These are phyloP conservation scores for Cryphonectria naterciae DNA, from an alignment of 2,329 filamentous ascomycete genomes.

Conservation along the genomic window DNA sequence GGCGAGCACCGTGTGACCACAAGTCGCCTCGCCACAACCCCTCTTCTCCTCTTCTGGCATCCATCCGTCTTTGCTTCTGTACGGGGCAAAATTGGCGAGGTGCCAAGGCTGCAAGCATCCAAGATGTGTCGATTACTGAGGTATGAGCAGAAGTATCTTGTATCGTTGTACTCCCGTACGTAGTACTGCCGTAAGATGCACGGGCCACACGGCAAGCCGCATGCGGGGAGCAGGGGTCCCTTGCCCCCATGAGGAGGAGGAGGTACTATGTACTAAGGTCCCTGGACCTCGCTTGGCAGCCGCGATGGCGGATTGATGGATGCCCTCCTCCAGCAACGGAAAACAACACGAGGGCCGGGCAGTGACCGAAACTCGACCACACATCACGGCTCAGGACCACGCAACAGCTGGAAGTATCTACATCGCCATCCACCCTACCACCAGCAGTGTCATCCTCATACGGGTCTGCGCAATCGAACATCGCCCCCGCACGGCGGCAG, in stretches of 20 bases:
- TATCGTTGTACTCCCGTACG: neutral
- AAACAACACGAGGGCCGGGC: neutral
- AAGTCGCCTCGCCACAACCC: neutral
- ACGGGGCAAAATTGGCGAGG: neutral
- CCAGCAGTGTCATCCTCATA: neutral
- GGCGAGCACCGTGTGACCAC: neutral
- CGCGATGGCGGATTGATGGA: neutral
- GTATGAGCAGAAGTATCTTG: neutral
- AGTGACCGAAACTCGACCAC: neutral
- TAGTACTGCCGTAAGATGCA: neutral
- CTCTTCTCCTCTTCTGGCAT: neutral
- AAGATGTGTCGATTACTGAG: neutral
- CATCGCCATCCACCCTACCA: neutral
- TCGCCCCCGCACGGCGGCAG: slow-evolving; percentile 6
- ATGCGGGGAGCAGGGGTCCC: slow-evolving; percentile 12
- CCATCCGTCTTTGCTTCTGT: neutral
- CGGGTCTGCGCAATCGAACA: neutral
- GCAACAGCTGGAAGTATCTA: neutral
- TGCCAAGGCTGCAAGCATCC: neutral
- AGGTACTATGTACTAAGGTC: neutral
- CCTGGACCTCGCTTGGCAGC: slow-evolving; percentile 9
- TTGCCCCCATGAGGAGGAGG: neutral
- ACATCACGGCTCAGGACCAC: neutral
- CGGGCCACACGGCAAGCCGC: slow-evolving; percentile 8
- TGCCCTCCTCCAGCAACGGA: neutral